These are phyloP conservation scores for Helichrysum umbraculigerum DNA, from an alignment of 129 eudicot genomes.

Conservation along the genomic window DNA sequence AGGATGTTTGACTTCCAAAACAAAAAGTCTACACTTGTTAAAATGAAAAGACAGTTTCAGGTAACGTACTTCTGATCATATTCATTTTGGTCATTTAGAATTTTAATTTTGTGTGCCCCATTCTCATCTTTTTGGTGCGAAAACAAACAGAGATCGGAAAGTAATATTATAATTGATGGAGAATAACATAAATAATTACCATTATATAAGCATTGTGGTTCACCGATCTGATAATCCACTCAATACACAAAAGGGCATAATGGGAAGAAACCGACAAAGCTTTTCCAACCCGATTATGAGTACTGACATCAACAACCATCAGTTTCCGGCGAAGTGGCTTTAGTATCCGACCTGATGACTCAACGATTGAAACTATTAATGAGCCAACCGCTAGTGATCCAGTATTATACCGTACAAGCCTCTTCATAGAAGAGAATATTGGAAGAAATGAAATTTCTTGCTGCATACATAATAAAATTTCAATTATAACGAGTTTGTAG, in stretches of 20 bases:
- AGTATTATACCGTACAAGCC: conserved; percentile 75
- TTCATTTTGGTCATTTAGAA: background rate
- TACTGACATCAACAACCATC: conserved; percentile 48
- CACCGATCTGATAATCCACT: conserved; percentile 84
- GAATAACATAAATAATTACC: conserved; percentile 45
- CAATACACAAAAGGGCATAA: conserved; percentile 49
- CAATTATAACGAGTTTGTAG: conserved; percentile 15
- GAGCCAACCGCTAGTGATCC: conserved; percentile 93
- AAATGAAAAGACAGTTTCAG: background rate
- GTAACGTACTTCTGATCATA: background rate
- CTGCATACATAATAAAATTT: conserved; percentile 46
- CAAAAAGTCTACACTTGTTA: background rate
- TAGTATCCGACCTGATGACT: conserved; percentile 69
- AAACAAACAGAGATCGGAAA: background rate
- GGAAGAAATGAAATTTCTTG: conserved; percentile 86
- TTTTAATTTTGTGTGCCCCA: background rate
- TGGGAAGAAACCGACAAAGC: conserved; percentile 54
- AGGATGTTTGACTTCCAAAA: conserved; percentile 2
- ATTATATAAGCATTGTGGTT: conserved; percentile 92
- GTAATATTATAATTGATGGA: background rate
- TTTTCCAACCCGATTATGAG: conserved; percentile 57
- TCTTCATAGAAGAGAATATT: conserved; percentile 77
- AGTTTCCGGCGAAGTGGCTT: conserved; percentile 74
- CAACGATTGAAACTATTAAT: conserved; percentile 65
- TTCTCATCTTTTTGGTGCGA: background rate